These are phyloP conservation scores for Asterophora lycoperdoides DNA, from an alignment of 768 basidiomycete species.

Conservation along the genomic window DNA sequence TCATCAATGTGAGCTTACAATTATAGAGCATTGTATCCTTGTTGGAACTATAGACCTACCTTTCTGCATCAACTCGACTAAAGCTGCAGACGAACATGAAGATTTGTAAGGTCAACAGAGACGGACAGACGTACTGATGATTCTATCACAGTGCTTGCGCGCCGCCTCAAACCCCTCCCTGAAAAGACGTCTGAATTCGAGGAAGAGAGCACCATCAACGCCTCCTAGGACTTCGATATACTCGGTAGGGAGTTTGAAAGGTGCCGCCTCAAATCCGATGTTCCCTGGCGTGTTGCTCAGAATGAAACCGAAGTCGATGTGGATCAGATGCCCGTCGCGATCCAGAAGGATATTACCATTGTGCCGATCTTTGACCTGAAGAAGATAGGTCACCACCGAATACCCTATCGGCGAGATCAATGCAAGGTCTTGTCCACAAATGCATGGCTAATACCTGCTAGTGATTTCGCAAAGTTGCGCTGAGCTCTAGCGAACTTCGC, in stretches of 20 bases:
- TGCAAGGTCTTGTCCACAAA: neutral
- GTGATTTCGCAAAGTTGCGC: slow-evolving; percentile 88
- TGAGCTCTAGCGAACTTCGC: slow-evolving; percentile 89
- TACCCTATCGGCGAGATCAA: slow-evolving; percentile 52
- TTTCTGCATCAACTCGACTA: slow-evolving; percentile 98
- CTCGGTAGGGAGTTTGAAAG: slow-evolving; percentile 93
- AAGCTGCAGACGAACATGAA: slow-evolving; percentile 26
- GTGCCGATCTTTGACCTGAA: slow-evolving; percentile 98
- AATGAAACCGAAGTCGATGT: slow-evolving; percentile 99
- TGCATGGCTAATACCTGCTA: slow-evolving; percentile 54
- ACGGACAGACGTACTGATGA: slow-evolving; percentile 64
- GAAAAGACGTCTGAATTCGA: slow-evolving; percentile 84
- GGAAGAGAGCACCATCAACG: slow-evolving; percentile 64
- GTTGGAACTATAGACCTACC: slow-evolving; percentile 43
- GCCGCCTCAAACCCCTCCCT: slow-evolving; percentile 91
- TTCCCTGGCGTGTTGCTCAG: slow-evolving; percentile 95
- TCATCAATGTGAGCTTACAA: neutral
- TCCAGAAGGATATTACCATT: slow-evolving; percentile 98
- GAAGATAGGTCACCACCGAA: slow-evolving; percentile 91
- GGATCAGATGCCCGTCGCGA: slow-evolving; percentile 89
- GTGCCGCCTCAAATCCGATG: slow-evolving; percentile 98
- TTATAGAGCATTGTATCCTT: neutral
- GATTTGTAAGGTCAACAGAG: neutral
- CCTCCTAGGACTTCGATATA: slow-evolving; percentile 97
- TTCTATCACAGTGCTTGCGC: slow-evolving; percentile 93